phyloP scores from a whole-genome alignment of 1,284 basidiomycete species.

The Cutaneotrichosporon spelunceum region DNA sequence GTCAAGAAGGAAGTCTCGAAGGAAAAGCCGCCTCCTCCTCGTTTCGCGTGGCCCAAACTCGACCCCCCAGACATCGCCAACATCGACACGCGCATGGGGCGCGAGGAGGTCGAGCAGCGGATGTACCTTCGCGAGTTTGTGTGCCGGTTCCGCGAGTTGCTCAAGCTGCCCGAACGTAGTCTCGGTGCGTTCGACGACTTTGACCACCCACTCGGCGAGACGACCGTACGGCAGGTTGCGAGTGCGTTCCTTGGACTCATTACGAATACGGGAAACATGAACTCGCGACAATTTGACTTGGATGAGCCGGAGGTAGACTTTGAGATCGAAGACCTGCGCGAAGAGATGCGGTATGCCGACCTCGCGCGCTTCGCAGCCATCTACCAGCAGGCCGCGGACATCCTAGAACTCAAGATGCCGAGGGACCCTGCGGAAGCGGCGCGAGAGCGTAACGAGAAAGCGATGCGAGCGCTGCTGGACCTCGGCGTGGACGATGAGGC shows the following conservation, averaged over 20 bases:
- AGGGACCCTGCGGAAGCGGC: slow-evolving; percentile 13
- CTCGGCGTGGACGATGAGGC: slow-evolving; percentile 29
- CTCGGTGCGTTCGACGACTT: slow-evolving; percentile 44
- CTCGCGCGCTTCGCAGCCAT: slow-evolving; percentile 39
- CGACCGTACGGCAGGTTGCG: slow-evolving; percentile 36
- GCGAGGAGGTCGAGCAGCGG: slow-evolving; percentile 36
- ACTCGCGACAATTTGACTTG: background rate
- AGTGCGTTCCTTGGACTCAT: slow-evolving; percentile 41
- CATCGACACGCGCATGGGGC: slow-evolving; percentile 31
- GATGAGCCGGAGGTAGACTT: slow-evolving; percentile 1
- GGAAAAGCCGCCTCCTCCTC: background rate
- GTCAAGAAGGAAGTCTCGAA: slow-evolving; percentile 20
- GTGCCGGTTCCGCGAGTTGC: slow-evolving; percentile 32
- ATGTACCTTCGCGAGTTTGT: slow-evolving; percentile 45
- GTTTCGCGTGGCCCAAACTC: slow-evolving; percentile 13
- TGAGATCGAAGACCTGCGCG: slow-evolving; percentile 26
- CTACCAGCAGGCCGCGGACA: slow-evolving; percentile 26
- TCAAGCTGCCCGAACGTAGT: slow-evolving; percentile 39
- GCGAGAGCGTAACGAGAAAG: slow-evolving; percentile 25
- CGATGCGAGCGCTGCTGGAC: slow-evolving; percentile 35
- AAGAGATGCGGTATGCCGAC: slow-evolving; percentile 46
- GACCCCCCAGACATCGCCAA: slow-evolving; percentile 35
- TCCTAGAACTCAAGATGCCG: slow-evolving; percentile 28
- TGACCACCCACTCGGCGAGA: slow-evolving; percentile 42
- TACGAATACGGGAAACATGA: slow-evolving; percentile 13